Conservation (phyloP, 2,329 filamentous ascomycete species). For the Fusarium staphyleae region DNA sequence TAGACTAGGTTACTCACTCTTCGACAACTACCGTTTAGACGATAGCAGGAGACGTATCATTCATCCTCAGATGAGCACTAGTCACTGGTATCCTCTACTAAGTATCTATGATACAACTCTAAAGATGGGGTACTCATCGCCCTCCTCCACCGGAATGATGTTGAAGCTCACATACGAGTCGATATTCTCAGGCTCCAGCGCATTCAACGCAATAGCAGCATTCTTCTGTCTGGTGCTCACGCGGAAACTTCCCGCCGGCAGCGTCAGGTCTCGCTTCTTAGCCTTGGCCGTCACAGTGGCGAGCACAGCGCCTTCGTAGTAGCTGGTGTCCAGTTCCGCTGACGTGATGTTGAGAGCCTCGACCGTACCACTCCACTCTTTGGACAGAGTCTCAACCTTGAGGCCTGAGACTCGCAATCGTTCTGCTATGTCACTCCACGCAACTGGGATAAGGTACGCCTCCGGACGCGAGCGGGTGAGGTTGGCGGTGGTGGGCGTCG, state of each 20-base stretch:
- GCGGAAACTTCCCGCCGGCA: conserved; percentile 43
- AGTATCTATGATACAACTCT: conserved; percentile 17
- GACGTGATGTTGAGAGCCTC: conserved; percentile 42
- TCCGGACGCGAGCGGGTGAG: conserved; percentile 43
- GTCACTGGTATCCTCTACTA: too few species aligned
- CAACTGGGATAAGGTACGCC: conserved; percentile 42
- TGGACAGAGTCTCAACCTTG: conserved; percentile 33
- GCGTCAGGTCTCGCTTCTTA: conserved; percentile 20
- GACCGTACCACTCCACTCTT: conserved; percentile 37
- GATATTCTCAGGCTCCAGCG: conserved; percentile 45
- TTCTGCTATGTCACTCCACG: conserved; percentile 41
- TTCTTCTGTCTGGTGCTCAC: conserved; percentile 46
- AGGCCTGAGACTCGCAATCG: conserved; percentile 39
- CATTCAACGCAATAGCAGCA: conserved; percentile 40
- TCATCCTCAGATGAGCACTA: too few species aligned
- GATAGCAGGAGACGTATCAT: too few species aligned
- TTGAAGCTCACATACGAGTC: conserved; percentile 46
- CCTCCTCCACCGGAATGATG: conserved; percentile 40
- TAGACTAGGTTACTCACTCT: too few species aligned
- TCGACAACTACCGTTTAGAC: too few species aligned
- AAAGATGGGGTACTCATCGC: conserved; percentile 45
- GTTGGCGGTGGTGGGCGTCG: conserved; percentile 39
- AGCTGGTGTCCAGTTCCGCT: conserved; percentile 24
- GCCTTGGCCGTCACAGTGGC: conserved; percentile 34
- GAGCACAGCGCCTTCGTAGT: conserved; percentile 41